Evolutionary conservation across 768 basidiomycete genomes (phyloP).

Genomic region (Lyophyllum shimeji): DNA sequence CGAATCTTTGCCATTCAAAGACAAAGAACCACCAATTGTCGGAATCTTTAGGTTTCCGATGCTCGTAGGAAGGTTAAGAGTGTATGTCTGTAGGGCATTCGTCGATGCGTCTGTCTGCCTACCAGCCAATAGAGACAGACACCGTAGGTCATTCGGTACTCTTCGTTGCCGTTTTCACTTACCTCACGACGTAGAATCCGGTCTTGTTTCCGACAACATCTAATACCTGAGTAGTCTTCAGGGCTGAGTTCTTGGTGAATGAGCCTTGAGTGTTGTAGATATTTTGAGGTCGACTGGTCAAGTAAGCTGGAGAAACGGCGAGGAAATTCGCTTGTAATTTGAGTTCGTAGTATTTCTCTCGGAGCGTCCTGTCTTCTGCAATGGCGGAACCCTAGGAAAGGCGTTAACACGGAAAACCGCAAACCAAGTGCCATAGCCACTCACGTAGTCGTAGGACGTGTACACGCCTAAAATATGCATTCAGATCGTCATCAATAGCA

Average conservation of each 20-base stretch:
- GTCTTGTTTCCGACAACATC: slow-evolving; percentile 48
- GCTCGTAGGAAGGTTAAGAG: slow-evolving; percentile 43
- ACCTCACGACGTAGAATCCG: slow-evolving; percentile 48
- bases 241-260: slow-evolving; percentile 46
- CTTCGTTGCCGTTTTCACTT: background rate
- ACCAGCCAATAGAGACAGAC: background rate
- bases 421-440: slow-evolving; percentile 1
- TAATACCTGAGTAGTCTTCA: slow-evolving; percentile 48
- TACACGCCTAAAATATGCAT: slow-evolving; percentile 32
- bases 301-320: slow-evolving; percentile 48
- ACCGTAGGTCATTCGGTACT: background rate
- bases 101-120: slow-evolving; percentile 42
- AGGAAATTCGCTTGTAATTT: slow-evolving; percentile 53
- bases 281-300: slow-evolving; percentile 46
- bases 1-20: slow-evolving; percentile 51
- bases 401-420: background rate
- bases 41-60: slow-evolving; percentile 42
- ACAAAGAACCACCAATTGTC: slow-evolving; percentile 39
- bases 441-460: slow-evolving; percentile 45
- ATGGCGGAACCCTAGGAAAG: slow-evolving; percentile 43
- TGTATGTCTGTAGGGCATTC: slow-evolving; percentile 38
- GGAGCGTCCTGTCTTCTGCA: slow-evolving; percentile 49
- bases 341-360: slow-evolving; percentile 54
- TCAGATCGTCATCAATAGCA: background rate
- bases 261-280: slow-evolving; percentile 37